Evolutionary conservation across 805 yeast genomes (phyloP).

Genomic region (Ogataea paradorogensis): DNA sequence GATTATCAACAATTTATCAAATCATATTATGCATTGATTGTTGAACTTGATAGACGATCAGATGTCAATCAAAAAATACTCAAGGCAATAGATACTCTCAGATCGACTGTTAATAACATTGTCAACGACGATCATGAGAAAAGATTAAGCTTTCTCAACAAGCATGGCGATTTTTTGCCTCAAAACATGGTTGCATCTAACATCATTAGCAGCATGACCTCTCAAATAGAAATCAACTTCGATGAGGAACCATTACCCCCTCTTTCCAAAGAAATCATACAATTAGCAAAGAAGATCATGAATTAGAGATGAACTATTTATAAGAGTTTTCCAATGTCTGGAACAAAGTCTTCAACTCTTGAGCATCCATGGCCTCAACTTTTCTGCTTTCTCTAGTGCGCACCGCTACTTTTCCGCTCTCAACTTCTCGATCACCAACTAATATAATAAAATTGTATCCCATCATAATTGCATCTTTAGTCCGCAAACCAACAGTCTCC

Average conservation of each 20-base stretch:
- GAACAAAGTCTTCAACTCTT: slow-evolving; percentile 54
- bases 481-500: slow-evolving; percentile 77
- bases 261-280: slow-evolving; percentile 16
- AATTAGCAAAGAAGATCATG: slow-evolving; percentile 19
- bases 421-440: slow-evolving; percentile 83
- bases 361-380: slow-evolving; percentile 42
- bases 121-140: slow-evolving; percentile 42
- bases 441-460: slow-evolving; percentile 80
- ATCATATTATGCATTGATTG: slow-evolving; percentile 50
- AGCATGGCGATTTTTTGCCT: slow-evolving; percentile 58
- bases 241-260: slow-evolving; percentile 24
- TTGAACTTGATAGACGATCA: slow-evolving; percentile 53
- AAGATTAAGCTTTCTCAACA: slow-evolving; percentile 42
- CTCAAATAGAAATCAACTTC: slow-evolving; percentile 23
- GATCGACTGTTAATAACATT: slow-evolving; percentile 36
- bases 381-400: slow-evolving; percentile 54
- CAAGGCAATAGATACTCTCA: slow-evolving; percentile 40
- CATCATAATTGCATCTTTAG: slow-evolving; percentile 70
- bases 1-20: slow-evolving; percentile 50
- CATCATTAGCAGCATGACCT: slow-evolving; percentile 23
- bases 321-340: slow-evolving; percentile 49
- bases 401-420: slow-evolving; percentile 55
- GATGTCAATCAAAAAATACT: slow-evolving; percentile 40
- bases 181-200: slow-evolving; percentile 28
- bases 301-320: slow-evolving; percentile 28